Conservation (phyloP, 257 asterid genomes). For the Nicotiana knightiana region DNA sequence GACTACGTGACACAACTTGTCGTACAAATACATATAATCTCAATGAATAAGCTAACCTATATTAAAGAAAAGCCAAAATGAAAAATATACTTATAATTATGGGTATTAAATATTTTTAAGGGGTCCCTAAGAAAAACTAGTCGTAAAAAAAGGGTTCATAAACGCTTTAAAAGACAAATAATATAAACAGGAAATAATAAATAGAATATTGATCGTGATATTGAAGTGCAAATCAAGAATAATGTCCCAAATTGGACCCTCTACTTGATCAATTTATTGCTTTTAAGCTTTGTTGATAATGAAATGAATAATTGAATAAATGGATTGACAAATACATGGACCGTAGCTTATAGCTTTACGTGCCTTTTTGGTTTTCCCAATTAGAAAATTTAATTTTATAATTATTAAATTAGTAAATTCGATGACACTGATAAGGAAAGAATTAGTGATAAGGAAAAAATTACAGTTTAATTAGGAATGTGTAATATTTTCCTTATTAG, state of each 20-base stretch:
- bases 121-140: too few relatives aligned
- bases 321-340: neutral
- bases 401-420: neutral
- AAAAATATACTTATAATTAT: too few relatives aligned
- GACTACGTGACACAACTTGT: neutral
- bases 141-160: too few relatives aligned
- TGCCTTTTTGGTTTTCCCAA: neutral
- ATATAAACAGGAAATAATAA: too few relatives aligned
- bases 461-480: too few relatives aligned
- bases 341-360: neutral
- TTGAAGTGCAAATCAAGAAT: neutral
- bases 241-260: neutral
- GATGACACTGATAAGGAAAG: too few relatives aligned
- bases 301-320: neutral
- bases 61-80: neutral
- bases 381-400: neutral
- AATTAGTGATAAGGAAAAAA: too few relatives aligned
- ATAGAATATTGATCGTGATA: neutral
- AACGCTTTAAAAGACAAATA: too few relatives aligned
- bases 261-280: neutral
- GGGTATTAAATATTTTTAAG: too few relatives aligned
- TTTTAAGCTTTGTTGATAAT: neutral
- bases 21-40: neutral
- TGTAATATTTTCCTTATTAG: too few relatives aligned
- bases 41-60: neutral